Conservation (phyloP, 2,329 filamentous ascomycete species). For the Colletotrichum navitas region DNA sequence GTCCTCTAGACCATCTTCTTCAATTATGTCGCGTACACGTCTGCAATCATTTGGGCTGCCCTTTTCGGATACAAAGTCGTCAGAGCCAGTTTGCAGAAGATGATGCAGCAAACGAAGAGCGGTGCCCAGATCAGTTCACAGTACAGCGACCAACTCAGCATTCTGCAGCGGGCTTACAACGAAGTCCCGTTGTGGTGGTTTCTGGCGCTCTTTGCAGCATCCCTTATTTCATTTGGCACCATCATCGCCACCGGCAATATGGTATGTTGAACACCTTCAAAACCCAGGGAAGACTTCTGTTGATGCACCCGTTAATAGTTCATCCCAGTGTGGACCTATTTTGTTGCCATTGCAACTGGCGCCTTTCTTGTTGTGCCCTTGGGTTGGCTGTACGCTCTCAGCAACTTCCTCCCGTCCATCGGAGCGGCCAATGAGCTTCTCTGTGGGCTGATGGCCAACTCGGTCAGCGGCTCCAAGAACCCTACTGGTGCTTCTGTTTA, state of each 20-base stretch:
- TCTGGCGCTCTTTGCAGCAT: constrained; percentile 60
- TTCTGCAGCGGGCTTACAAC: constrained; percentile 67
- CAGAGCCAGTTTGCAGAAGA: constrained; percentile 50
- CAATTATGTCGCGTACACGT: constrained; percentile 65
- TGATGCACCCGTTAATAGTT: constrained; percentile 48
- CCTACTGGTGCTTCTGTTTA: constrained; percentile 70
- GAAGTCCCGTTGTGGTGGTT: constrained; percentile 74
- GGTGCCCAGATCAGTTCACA: constrained; percentile 61
- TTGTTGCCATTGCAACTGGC: constrained; percentile 68
- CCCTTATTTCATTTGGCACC: constrained; percentile 59
- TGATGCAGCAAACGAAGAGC: constrained; percentile 48
- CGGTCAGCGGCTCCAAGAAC: constrained; percentile 59
- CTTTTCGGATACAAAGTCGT: constrained; percentile 58
- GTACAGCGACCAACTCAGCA: constrained; percentile 70
- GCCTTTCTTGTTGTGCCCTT: constrained; percentile 68
- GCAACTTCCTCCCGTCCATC: constrained; percentile 60
- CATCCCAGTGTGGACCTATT: constrained; percentile 71
- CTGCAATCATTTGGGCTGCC: constrained; percentile 64
- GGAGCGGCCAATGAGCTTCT: constrained; percentile 64
- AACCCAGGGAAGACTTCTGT: background rate
- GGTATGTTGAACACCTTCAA: background rate
- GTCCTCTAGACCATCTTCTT: constrained; percentile 38
- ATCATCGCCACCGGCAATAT: constrained; percentile 64
- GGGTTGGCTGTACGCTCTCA: constrained; percentile 70
- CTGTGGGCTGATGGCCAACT: constrained; percentile 71